Evolutionary conservation across 2,329 filamentous ascomycete genomes (phyloP), one percentile per base, ranked within the genome.

Genomic region (Lasiodiplodia citricola): DNA sequence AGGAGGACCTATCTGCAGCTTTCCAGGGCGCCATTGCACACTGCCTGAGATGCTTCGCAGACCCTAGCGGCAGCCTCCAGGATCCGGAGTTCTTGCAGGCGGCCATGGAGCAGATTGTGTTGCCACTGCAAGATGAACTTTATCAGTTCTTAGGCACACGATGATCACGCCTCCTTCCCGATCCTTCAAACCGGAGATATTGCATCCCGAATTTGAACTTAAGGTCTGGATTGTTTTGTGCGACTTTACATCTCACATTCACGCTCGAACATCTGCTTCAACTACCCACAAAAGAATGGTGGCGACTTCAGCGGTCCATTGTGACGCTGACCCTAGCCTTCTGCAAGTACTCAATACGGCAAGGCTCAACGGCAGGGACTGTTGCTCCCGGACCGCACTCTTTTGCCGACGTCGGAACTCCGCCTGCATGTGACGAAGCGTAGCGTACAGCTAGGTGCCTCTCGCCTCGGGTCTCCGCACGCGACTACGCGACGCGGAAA

Each of bases 51-150:
- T 78, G 76, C 55, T 80, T 78, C 58, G 74, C 73, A 51, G 77
- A 79, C 25, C 77, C 78, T 35, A 74, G 73, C 10, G 73, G 74
- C 28, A 79, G 73, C 54, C 70, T 80, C 28, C 74, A 78, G 37
- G 76, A 79, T 62, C 50, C 74, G 2, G 75, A 76, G 2, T 80
- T 79, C 41, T 70, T 80, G 3, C 77, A 80, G 66, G 74, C 78
- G 37, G 77, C 78, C 2, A 77, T 79, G 0, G 77, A 79, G 67
- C 73, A 76, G 35, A 80, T 80, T 37, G 75, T 80, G 13, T 62
- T 79, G 54, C 78, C 78, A 4, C 65, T 80, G 47, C 78, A 80
- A 54, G 77, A 80, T 37, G 78, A 80, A 66, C 69, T 80, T 8
- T 70, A 72, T 47, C 78, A 79, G 52, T 80, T 80, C 55, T 66